These are phyloP conservation scores for Austroboletus festivus DNA, from an alignment of 768 basidiomycete genomes.

Conservation along the genomic window DNA sequence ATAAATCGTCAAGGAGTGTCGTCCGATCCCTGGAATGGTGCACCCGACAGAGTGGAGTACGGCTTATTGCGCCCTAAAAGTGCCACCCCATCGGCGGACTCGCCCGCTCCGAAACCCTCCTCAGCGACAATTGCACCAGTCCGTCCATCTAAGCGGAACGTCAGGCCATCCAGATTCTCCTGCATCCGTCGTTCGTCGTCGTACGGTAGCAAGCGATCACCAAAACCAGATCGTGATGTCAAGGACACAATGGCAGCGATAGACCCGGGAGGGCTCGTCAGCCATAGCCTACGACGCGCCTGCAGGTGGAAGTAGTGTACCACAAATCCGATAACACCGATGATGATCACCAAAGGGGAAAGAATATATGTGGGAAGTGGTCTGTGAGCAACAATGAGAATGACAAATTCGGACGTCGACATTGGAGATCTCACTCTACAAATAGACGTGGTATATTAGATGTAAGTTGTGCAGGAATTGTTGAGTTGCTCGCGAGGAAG, in stretches of 20 bases:
- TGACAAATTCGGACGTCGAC: not conserved
- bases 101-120: slow-evolving; percentile 30
- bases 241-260: slow-evolving; percentile 56
- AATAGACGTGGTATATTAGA: slow-evolving; percentile 47
- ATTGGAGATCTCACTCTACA: slow-evolving; percentile 47
- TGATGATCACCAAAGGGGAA: slow-evolving; percentile 43
- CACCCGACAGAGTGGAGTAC: slow-evolving; percentile 2
- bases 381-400: slow-evolving; percentile 32
- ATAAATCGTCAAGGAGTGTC: not conserved
- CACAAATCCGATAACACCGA: slow-evolving; percentile 46
- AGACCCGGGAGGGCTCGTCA: slow-evolving; percentile 56
- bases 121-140: slow-evolving; percentile 65
- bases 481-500: slow-evolving; percentile 43
- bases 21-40: slow-evolving; percentile 1
- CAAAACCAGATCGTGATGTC: slow-evolving; percentile 60
- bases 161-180: slow-evolving; percentile 47
- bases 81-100: slow-evolving; percentile 11
- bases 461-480: slow-evolving; percentile 39
- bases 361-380: slow-evolving; percentile 52
- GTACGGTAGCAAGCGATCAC: slow-evolving; percentile 57
- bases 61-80: slow-evolving; percentile 12
- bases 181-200: slow-evolving; percentile 46
- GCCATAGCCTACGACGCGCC: slow-evolving; percentile 45
- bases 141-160: slow-evolving; percentile 52
- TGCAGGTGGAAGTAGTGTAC: slow-evolving; percentile 48